These are phyloP conservation scores for Neckera pumila DNA, from an alignment of 225 moss, liverwort and hornwort species.

Conservation along the genomic window DNA sequence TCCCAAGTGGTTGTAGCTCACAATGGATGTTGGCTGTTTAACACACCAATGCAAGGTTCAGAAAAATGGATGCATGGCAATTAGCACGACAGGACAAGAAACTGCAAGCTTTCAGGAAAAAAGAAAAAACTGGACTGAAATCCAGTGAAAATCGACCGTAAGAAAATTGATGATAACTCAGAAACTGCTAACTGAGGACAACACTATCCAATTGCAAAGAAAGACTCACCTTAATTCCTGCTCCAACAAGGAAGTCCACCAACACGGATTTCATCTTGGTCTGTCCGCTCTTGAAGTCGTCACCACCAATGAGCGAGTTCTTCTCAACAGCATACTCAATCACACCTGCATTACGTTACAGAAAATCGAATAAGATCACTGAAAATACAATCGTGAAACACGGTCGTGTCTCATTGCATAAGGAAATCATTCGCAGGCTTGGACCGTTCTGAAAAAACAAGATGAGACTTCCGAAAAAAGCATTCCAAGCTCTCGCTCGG, in stretches of 20 bases:
- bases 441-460: not conserved
- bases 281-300: conserved; percentile 98
- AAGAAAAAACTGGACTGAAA: not conserved
- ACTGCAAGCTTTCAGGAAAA: not conserved
- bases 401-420: not conserved
- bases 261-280: conserved; percentile 99
- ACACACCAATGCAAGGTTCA: not conserved
- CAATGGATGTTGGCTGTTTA: conserved; percentile 84
- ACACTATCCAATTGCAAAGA: not conserved
- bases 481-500: not conserved
- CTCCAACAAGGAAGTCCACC: conserved; percentile 94
- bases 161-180: not conserved
- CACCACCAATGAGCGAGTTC: conserved; percentile 82
- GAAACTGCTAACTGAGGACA: not conserved
- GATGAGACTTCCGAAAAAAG: not conserved
- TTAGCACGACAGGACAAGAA: not conserved
- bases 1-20: conserved; percentile 95
- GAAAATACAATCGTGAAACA: not conserved
- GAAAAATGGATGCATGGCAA: not conserved
- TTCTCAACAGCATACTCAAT: conserved; percentile 75
- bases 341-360: conserved; percentile 37
- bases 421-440: not conserved
- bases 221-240: conserved; percentile 69
- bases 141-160: not conserved
- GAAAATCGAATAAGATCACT: not conserved